Evolutionary conservation across 1,139 yeast genomes (phyloP).

Genomic region (Wickerhamomyces sp.): DNA sequence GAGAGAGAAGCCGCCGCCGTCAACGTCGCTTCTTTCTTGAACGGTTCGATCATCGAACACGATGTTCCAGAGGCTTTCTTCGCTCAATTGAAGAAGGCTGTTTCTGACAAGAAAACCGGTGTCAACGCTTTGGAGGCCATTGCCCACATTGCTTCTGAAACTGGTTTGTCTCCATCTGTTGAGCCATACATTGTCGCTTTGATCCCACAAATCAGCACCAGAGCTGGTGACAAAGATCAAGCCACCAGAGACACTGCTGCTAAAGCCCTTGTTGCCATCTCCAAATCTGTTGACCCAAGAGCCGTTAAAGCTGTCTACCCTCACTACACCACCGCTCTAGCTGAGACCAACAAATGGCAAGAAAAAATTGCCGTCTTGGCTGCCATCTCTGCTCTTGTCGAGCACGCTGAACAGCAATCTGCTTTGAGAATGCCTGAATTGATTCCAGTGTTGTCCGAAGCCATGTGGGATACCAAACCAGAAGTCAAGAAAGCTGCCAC

Average conservation of each 20-base stretch:
- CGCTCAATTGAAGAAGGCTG: conserved; percentile 66
- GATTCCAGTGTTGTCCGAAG: conserved; percentile 96
- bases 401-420: conserved; percentile 90
- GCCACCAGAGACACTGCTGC: conserved; percentile 68
- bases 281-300: conserved; percentile 83
- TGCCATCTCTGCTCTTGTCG: conserved; percentile 83
- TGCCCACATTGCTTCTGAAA: conserved; percentile 75
- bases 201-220: conserved; percentile 62
- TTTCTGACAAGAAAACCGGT: conserved; percentile 74
- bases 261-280: conserved; percentile 70
- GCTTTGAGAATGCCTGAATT: conserved; percentile 99
- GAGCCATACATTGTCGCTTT: conserved; percentile 90
- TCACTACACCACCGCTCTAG: conserved; percentile 62
- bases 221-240: conserved; percentile 87
- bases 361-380: conserved; percentile 91
- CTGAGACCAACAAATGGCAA: conserved; percentile 89
- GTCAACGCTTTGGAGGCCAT: conserved; percentile 82
- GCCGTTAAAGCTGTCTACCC: conserved; percentile 91
- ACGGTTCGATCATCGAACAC: conserved; percentile 97
- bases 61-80: conserved; percentile 94
- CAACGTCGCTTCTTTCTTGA: conserved; percentile 88
- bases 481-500: conserved; percentile 97
- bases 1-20: conserved; percentile 83
- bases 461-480: conserved; percentile 99
- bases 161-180: conserved; percentile 81